Evolutionary conservation across 225 moss, liverwort and hornwort species (phyloP), one percentile per base, ranked within the genome.

Genomic region (Takakia lepidozioides): DNA sequence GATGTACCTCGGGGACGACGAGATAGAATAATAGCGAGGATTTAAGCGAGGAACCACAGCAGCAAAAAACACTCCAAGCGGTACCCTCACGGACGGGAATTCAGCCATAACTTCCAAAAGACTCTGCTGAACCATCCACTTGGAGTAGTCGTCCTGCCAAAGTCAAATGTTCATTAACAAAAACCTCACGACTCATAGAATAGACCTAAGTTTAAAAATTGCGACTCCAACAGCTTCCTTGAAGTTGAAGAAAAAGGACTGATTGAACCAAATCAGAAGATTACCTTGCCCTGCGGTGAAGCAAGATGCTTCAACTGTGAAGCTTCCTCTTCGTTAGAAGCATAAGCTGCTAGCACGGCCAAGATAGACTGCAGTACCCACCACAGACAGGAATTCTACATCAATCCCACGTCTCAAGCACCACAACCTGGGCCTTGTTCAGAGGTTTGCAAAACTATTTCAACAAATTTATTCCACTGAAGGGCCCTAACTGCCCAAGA

Each of bases 21-120:
- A 98, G 45, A 98, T 98, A 28, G 95, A 98, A 61, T 98, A 98
- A 46, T 80, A 98, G 22, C 95, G 71, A 3, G 91, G 90, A 48
- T 80, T 64, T 10, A 98, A 40, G 5, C 87, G 87, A 9, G 90
- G 77, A 3, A 87, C 67, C 6, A 98, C 90, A 38, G 76, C 77
- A 1, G 90, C 95, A 69, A 98, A 98, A 64, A 98, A 98, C 13
- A 83, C 90, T 27, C 95, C 85, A 2, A 98, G 60, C 0, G 95
- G 85, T 1, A 98, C n/a, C 25, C 70, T 80, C 55, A 91, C 71
- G 0, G 95, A 91, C 3, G 84, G 82, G 15, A 98, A 98, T 6
- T 73, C 84, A 10, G 63, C 59, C 71, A 98, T 42, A 27, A 98
- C 83, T 76, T 98, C 95, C 48, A 98, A 22, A 2, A 98, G 64